Base-by-base conservation (phyloP, 495 filamentous ascomycete species). In the Staphylotrichum longicolle region DNA sequence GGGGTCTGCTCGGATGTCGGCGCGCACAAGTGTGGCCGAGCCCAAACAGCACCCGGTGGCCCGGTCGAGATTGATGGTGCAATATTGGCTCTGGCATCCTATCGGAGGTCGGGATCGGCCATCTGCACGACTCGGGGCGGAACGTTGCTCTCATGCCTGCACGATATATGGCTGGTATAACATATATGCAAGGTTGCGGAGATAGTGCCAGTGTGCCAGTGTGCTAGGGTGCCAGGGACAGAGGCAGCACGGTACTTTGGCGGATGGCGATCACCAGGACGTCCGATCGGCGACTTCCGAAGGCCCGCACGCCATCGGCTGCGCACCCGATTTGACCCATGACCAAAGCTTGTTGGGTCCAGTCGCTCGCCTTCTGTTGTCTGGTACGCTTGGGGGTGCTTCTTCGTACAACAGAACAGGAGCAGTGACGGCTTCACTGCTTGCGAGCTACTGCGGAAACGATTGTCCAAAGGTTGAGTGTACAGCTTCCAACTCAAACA, bases 21-120 rank as follows among this genome's bases (percentile, higher is more conserved):
- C 57, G 47, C 14, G 12, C 47, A 58, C 57, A 58, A 58, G 37
- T 51, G 35, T 58, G 35, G 10, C 47, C 35, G 37, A 34, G 10
- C 1, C 27, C 9, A 49, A 30, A 30, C 34, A 42, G 34, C 34
- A 58, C 37, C 57, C 57, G 57, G 35, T 49, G 57, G 57, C 47
- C 47, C 57, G 57, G 57, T 51, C 37, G 34, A 30, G 47, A 34
- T 32, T 47, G 37, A 11, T 15, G 46, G 35, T n/a, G n/a, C 45
- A 40, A 57, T 57, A 37, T 27, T 27, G 20, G 20, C 20, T 27
- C 20, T 27, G 6, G n/a, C 7, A 41, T 27, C 35, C 34, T 53
- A 40, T 8, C 6, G 50, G 6, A 53, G n/a, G 4, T 39, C 37
- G 2, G 37, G 45, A 14, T 7, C 45, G 14, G 3, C 45, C 15